Evolutionary conservation across 768 basidiomycete genomes (phyloP), one percentile per base, ranked within the genome.

Genomic region (Tubosaeta sp.): DNA sequence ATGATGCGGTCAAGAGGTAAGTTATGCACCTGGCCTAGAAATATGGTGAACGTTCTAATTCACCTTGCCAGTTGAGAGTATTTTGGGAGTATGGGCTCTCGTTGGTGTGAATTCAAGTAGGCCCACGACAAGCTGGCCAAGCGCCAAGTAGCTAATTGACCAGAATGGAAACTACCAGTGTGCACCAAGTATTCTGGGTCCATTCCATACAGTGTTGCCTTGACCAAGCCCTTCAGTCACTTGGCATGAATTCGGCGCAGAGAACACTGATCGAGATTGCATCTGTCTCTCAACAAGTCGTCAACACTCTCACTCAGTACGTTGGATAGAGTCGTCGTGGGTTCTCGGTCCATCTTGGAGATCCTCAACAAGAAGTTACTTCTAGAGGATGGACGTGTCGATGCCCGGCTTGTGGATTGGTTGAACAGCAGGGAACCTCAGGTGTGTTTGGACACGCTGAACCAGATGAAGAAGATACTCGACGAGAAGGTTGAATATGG

Each of bases 401-500:
- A 61, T 1, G 48, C 41, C 19, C 34, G 59, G 2, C 51, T 62
- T 3, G 4, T 3, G 1, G 52, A 61, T 14, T 61, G 59, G 55
- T 6, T 61, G 4, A 1, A 4, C 2, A 22, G 47, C 26, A 22
- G 25, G 7, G 59, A 61, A 12, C 59, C 55, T 0, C 14, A 4
- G 6, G 12, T 1, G 1, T 61, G 50, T 12, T 11, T 60, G 33
- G 17, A 48, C 3, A 44, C 27, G 13, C 43, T 60, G 52, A 47
- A 35, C 11, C 39, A 25, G 9, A 61, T 61, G 59, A 48, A 58
- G 3, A 34, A 4, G 11, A 2, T 53, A 2, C 51, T 60, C 12
- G 5, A 16, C 5, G 13, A 17, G 0, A 56, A 37, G 37, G 17
- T 14, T 34, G 10, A 39, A 5, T 32, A 17, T 6, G 9, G 19